Conservation (phyloP, 2,329 filamentous ascomycete species). For the Myotisia sp. region DNA sequence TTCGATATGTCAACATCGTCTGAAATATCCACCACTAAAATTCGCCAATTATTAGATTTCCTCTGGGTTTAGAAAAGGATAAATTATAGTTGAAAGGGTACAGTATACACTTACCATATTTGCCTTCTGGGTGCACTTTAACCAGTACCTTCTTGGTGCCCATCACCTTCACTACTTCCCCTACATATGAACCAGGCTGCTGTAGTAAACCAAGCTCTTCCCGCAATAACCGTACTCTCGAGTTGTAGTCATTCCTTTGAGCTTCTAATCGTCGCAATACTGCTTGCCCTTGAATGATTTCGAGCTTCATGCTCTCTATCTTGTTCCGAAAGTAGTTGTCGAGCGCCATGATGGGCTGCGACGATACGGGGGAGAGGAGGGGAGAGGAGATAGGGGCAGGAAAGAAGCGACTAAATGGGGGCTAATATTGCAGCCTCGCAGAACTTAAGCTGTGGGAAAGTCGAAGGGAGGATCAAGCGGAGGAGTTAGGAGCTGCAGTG, state of each 20-base stretch:
- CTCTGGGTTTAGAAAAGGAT: slow-evolving; percentile 6
- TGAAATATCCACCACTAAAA: slow-evolving; percentile 78
- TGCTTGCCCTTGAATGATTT: slow-evolving; percentile 97
- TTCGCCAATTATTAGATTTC: no score
- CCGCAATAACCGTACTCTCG: slow-evolving; percentile 78
- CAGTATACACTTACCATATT: slow-evolving; percentile 75
- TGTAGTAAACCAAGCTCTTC: slow-evolving; percentile 93
- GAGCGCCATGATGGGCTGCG: slow-evolving; percentile 94
- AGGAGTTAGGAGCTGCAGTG: no score
- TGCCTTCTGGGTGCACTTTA: slow-evolving; percentile 97
- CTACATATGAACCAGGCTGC: slow-evolving; percentile 94
- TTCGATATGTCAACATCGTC: slow-evolving; percentile 90
- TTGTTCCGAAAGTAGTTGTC: slow-evolving; percentile 99
- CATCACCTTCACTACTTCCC: slow-evolving; percentile 99
- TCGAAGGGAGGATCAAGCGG: no score
- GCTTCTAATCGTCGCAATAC: slow-evolving; percentile 89
- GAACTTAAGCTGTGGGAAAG: no score
- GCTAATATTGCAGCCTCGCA: no score
- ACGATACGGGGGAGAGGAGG: slow-evolving; percentile 10
- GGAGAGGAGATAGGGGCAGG: background rate
- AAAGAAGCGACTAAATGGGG: no score
- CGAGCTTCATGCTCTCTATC: slow-evolving; percentile 99
- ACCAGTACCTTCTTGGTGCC: slow-evolving; percentile 97
- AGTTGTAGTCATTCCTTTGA: slow-evolving; percentile 99
- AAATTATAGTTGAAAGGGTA: background rate